Evolutionary conservation across 345 rosid species (phyloP).

Genomic region (Citrus mangshanensis): DNA sequence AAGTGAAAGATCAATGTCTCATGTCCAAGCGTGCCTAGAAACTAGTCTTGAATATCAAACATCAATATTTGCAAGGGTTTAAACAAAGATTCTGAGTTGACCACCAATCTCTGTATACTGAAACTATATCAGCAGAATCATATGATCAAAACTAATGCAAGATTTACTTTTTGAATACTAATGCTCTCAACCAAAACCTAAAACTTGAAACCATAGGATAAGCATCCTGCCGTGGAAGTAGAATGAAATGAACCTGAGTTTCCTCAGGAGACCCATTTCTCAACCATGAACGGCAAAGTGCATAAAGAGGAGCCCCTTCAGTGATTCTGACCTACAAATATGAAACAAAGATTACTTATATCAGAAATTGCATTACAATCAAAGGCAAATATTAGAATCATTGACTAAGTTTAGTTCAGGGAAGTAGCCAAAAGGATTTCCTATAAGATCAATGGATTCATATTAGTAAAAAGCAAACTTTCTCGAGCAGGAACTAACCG

Average conservation of each 20-base stretch:
- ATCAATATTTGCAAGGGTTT: not conserved
- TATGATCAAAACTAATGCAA: not conserved
- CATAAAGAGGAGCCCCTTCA: constrained; percentile 74
- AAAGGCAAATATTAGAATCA: not conserved
- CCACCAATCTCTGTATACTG: not conserved
- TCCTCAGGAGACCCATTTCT: constrained; percentile 72
- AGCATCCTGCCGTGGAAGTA: not conserved
- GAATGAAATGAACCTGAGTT: constrained; percentile 49
- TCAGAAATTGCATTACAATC: not conserved
- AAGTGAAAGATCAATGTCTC: not conserved
- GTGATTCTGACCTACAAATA: constrained; percentile 62
- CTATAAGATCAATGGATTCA: not conserved
- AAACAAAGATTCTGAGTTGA: not conserved
- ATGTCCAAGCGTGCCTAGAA: not conserved
- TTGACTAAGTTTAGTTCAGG: not conserved
- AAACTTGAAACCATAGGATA: not conserved
- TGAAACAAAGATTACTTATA: constrained; percentile 15
- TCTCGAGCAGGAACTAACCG: not conserved
- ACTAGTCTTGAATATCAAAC: not conserved
- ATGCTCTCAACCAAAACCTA: not conserved
- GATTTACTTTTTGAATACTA: not conserved
- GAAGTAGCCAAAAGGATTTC: constrained; percentile 4
- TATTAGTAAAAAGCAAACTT: not conserved
- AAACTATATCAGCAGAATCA: not conserved
- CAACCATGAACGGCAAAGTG: constrained; percentile 92